Evolutionary conservation across 2,329 filamentous ascomycete genomes (phyloP), one percentile per base, ranked within the genome.

Genomic region (Trichoderma atroviride): DNA sequence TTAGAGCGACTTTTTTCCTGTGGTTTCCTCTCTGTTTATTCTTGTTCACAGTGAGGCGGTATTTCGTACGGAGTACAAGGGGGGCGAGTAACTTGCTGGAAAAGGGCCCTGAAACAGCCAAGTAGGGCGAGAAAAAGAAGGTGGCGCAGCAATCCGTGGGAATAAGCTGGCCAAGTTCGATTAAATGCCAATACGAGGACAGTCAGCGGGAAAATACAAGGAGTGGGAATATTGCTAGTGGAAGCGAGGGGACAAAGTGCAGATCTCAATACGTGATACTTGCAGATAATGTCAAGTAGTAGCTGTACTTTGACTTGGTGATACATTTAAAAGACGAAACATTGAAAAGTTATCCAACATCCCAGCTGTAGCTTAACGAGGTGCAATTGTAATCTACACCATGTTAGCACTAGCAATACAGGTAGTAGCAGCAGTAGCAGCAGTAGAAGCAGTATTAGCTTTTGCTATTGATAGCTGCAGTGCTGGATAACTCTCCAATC

Each of bases 101-200:
- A 29, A 52, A 55, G 6, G 22, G 29, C 9, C 61, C 50, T 64
- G 61, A 64, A 64, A 64, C 50, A 53, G n/a, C 60, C 19, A 50
- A 11, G 47, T 50, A 50, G 47, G 47, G 47, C 22, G 22, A 53
- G n/a, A 22, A 56, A 56, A 22, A 56, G 55, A 16, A 64, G 61
- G 61, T 64, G 47, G 61, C 61, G 61, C 61, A 64, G 61, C 47
- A 64, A 24, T 19, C 40, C 33, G 11, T 64, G 43, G 61, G 5
- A 16, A 9, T 13, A 43, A 9, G 19, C 24, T 31, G 27, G 2
- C 22, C 53, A n/a, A 43, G 40, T 22, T 29, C 40, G 22, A 40
- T 27, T 29, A 19, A n/a, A 19, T n/a, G 19, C 6, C 6, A n/a
- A 43, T 43, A 43, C 40, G 40, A 43, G 40, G 40, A 43, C 7